These are phyloP conservation scores for Sarocladium strictum DNA, from an alignment of 2,329 filamentous ascomycete species.

Conservation along the genomic window DNA sequence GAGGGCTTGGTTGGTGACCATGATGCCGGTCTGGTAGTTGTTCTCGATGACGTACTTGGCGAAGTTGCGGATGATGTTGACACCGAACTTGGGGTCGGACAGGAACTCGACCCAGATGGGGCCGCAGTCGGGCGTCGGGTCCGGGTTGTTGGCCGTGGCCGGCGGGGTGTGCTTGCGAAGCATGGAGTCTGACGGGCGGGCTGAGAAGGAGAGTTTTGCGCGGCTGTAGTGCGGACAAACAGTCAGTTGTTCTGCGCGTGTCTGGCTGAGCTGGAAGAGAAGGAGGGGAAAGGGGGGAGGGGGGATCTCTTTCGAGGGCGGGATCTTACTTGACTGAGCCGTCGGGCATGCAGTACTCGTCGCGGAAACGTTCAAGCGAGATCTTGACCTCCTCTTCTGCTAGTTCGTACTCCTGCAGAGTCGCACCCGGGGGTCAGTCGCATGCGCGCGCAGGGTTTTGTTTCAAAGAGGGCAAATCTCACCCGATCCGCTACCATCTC, in stretches of 20 bases:
- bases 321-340: slow-evolving; percentile 67
- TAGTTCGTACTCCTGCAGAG: slow-evolving; percentile 78
- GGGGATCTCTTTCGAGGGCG: neutral
- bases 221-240: no score
- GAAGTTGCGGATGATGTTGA: slow-evolving; percentile 88
- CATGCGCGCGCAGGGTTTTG: neutral
- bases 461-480: slow-evolving; percentile 27
- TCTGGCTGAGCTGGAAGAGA: no score
- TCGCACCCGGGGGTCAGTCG: neutral
- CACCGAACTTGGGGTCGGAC: slow-evolving; percentile 71
- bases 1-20: slow-evolving; percentile 76
- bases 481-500: slow-evolving; percentile 93
- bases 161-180: slow-evolving; percentile 74
- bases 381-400: slow-evolving; percentile 85
- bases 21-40: slow-evolving; percentile 84
- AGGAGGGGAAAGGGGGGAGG: neutral
- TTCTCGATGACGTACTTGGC: slow-evolving; percentile 74
- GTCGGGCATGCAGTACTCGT: slow-evolving; percentile 63
- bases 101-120: slow-evolving; percentile 93
- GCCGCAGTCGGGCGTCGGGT: slow-evolving; percentile 70
- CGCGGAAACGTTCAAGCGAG: slow-evolving; percentile 73
- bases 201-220: slow-evolving; percentile 79
- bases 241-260: no score
- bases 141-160: slow-evolving; percentile 60
- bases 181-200: slow-evolving; percentile 79